phyloP scores from a whole-genome alignment of 805 yeast species.

The Candida alai region DNA sequence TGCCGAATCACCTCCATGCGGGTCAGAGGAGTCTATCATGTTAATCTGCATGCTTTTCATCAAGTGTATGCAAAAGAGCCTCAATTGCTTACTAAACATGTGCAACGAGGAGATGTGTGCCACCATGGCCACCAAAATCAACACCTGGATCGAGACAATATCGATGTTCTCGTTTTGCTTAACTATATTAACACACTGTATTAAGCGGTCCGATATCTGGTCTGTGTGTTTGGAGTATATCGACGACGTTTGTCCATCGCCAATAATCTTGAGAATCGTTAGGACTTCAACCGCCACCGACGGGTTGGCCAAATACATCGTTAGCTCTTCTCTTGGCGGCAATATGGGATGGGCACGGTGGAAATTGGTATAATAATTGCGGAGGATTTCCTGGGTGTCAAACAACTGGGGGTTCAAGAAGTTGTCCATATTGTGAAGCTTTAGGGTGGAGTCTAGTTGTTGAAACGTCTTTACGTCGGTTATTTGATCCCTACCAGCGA shows the following conservation, averaged over 20 bases:
- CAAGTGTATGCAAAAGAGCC: slow-evolving; percentile 40
- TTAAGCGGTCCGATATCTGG: slow-evolving; percentile 15
- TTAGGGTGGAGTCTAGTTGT: slow-evolving; percentile 5
- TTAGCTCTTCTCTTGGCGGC: slow-evolving; percentile 36
- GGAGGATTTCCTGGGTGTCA: slow-evolving; percentile 10
- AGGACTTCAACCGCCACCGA: slow-evolving; percentile 40
- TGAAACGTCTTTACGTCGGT: slow-evolving; percentile 8
- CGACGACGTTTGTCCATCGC: slow-evolving; percentile 41
- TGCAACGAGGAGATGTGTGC: slow-evolving; percentile 52
- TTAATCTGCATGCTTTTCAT: slow-evolving; percentile 36
- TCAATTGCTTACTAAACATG: slow-evolving; percentile 38
- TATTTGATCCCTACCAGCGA: slow-evolving; percentile 7
- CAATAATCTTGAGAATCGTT: slow-evolving; percentile 45
- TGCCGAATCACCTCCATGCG: too few relatives aligned
- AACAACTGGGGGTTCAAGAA: slow-evolving; percentile 10
- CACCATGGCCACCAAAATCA: slow-evolving; percentile 38
- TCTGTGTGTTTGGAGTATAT: slow-evolving; percentile 12
- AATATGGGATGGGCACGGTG: slow-evolving; percentile 45
- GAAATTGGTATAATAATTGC: slow-evolving; percentile 11
- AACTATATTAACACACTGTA: slow-evolving; percentile 16
- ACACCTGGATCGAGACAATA: slow-evolving; percentile 40
- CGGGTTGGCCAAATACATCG: slow-evolving; percentile 26
- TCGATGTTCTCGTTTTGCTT: slow-evolving; percentile 24
- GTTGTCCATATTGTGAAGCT: slow-evolving; percentile 6
- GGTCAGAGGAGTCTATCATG: too few relatives aligned